Evolutionary conservation across 73 alveolate species (phyloP).

Genomic region (Tetrahymena elliotti): DNA sequence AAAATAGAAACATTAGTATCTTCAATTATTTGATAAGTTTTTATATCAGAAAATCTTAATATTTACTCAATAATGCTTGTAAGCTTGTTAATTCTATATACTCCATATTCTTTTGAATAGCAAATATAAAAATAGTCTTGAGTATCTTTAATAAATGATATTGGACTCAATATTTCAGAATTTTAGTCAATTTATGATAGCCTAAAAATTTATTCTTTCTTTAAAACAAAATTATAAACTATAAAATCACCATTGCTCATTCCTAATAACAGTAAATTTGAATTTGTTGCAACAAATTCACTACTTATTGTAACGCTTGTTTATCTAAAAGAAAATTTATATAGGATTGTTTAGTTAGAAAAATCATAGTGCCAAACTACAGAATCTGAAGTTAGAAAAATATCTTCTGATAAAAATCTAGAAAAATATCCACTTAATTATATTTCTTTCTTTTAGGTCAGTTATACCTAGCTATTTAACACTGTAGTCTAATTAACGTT

Average conservation of each 20-base stretch:
- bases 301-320: neutral
- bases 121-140: neutral
- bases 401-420: neutral
- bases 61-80: neutral
- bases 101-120: neutral
- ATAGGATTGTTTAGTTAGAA: neutral
- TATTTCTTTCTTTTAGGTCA: neutral
- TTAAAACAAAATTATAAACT: neutral
- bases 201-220: neutral
- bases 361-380: neutral
- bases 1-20: neutral
- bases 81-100: neutral
- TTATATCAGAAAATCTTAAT: neutral
- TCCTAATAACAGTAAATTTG: neutral
- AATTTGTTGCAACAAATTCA: neutral
- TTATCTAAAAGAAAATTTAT: neutral
- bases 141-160: neutral
- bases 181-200: neutral
- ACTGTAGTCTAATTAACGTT: neutral
- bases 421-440: neutral
- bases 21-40: neutral
- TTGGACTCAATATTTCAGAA: neutral
- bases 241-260: neutral
- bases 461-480: neutral
- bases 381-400: neutral